phyloP scores from a whole-genome alignment of 306 rosid species.

The Dryas octopetala region DNA sequence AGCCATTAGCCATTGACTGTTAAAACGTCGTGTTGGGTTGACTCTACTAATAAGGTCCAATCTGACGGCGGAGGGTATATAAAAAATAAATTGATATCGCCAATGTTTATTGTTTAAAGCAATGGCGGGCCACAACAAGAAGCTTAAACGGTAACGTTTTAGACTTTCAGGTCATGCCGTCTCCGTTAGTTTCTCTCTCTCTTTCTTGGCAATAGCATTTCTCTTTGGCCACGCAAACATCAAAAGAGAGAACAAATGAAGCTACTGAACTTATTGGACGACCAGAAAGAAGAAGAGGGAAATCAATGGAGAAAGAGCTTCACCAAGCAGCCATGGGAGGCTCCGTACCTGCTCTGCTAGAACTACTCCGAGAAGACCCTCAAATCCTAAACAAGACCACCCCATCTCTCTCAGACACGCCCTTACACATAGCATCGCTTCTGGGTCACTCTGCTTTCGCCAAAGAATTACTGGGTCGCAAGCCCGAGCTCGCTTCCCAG shows the following conservation, averaged over 20 bases:
- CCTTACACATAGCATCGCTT: constrained; percentile 30
- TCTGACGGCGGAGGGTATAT: neutral
- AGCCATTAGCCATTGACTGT: neutral
- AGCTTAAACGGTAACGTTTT: neutral
- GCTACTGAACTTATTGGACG: constrained; percentile 2
- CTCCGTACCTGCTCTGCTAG: constrained; percentile 9
- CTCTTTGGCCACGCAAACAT: neutral
- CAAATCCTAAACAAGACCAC: constrained; percentile 15
- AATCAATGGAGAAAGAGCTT: constrained; percentile 20
- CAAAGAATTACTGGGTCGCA: constrained; percentile 12
- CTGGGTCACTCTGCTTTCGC: constrained; percentile 33
- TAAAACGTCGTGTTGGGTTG: neutral
- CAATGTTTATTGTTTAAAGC: neutral
- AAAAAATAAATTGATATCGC: neutral
- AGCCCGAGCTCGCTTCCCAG: constrained; percentile 20
- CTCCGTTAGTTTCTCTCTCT: too few species aligned
- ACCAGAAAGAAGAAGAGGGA: neutral
- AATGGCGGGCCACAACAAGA: too few species aligned
- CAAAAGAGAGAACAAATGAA: neutral
- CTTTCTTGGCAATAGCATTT: neutral
- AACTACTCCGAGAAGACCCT: constrained; percentile 24
- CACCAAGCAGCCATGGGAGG: constrained; percentile 22
- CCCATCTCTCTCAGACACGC: constrained; percentile 17
- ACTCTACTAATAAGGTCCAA: neutral
- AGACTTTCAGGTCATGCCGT: too few species aligned